phyloP scores from a whole-genome alignment of 2,329 filamentous ascomycete species.

The Parasarocladium wereldwijsianum region DNA sequence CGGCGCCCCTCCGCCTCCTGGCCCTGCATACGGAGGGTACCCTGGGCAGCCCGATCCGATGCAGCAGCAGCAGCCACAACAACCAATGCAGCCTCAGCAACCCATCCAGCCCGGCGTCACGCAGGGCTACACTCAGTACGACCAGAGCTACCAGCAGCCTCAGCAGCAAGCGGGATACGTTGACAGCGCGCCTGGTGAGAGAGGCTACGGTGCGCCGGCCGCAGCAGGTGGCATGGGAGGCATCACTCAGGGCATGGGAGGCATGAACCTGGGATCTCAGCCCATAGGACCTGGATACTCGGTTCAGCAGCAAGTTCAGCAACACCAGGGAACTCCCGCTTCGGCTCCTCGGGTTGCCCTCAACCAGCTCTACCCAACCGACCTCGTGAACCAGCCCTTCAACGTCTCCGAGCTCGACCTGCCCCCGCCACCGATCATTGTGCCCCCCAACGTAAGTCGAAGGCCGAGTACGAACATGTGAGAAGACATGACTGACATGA shows the following conservation, averaged over 20 bases:
- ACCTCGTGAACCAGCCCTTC: slow-evolving; percentile 84
- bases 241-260: slow-evolving; percentile 72
- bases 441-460: slow-evolving; percentile 74
- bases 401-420: slow-evolving; percentile 86
- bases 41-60: slow-evolving; percentile 34
- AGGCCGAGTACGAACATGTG: not conserved
- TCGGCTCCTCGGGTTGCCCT: slow-evolving; percentile 35
- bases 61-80: slow-evolving; percentile 20
- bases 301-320: slow-evolving; percentile 32
- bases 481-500: slow-evolving; percentile 1
- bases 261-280: slow-evolving; percentile 58
- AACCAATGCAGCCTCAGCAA: slow-evolving; percentile 13
- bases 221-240: slow-evolving; percentile 43
- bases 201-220: slow-evolving; percentile 44
- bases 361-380: slow-evolving; percentile 85
- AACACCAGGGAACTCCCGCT: slow-evolving; percentile 22
- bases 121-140: slow-evolving; percentile 23
- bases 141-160: slow-evolving; percentile 16
- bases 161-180: slow-evolving; percentile 27
- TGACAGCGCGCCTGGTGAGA: slow-evolving; percentile 54
- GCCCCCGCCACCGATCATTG: slow-evolving; percentile 76
- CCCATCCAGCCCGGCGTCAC: slow-evolving; percentile 12
- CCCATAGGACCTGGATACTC: slow-evolving; percentile 8
- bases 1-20: slow-evolving; percentile 30
- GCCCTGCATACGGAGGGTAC: slow-evolving; percentile 44